Evolutionary conservation across 768 basidiomycete genomes (phyloP).

Genomic region (Albatrellus ellisii): DNA sequence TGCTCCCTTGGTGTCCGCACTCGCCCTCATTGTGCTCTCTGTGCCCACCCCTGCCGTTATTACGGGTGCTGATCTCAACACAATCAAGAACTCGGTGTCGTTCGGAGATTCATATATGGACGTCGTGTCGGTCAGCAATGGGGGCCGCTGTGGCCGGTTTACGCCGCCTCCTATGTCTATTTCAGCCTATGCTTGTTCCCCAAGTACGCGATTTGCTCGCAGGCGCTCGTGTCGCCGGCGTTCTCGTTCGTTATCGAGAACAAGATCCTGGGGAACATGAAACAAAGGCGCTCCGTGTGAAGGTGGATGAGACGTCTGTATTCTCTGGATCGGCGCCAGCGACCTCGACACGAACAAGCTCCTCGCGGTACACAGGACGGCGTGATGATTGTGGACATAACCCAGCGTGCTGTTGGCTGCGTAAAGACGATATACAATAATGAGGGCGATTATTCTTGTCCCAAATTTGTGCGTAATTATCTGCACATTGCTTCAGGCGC

Average conservation of each 20-base stretch:
- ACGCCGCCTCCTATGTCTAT: constrained; percentile 44
- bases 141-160: constrained; percentile 49
- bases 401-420: constrained; percentile 46
- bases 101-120: constrained; percentile 63
- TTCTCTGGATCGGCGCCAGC: constrained; percentile 48
- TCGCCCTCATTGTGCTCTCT: too few species aligned
- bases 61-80: too few species aligned
- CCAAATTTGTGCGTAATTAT: constrained; percentile 41
- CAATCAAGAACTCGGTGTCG: constrained; percentile 31
- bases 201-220: constrained; percentile 49
- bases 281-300: constrained; percentile 26
- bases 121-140: constrained; percentile 23
- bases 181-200: constrained; percentile 46
- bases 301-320: constrained; percentile 41
- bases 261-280: constrained; percentile 45
- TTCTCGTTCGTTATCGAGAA: constrained; percentile 47
- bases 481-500: not conserved
- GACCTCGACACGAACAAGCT: constrained; percentile 46
- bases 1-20: too few species aligned
- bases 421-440: constrained; percentile 39
- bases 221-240: constrained; percentile 43
- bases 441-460: constrained; percentile 55
- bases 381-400: constrained; percentile 46
- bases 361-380: constrained; percentile 25
- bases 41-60: too few species aligned